Conservation (phyloP, 306 rosid genomes). For the Citrullus mucosospermus region DNA sequence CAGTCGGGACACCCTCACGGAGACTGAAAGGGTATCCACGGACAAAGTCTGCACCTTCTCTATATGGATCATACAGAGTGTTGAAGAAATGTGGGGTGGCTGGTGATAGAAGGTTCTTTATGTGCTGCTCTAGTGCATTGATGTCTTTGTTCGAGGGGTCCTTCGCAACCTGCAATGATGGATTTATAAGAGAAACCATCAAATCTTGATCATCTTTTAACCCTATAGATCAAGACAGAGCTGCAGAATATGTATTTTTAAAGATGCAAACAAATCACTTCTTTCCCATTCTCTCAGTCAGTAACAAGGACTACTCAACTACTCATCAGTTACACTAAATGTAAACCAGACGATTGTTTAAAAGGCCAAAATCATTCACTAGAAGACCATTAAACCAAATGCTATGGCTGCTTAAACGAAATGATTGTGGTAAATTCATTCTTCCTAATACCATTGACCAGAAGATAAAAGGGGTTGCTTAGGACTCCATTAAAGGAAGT, state of each 20-base stretch:
- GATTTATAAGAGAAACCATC: background rate
- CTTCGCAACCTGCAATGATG: conserved; percentile 26
- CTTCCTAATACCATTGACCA: background rate
- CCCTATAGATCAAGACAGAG: background rate
- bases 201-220: background rate
- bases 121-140: conserved; percentile 34
- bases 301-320: background rate
- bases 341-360: background rate
- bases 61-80: conserved; percentile 21
- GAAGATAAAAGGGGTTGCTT: background rate
- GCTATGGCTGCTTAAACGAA: background rate
- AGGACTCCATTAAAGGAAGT: background rate
- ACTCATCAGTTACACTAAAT: background rate
- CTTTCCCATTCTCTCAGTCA: background rate
- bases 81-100: conserved; percentile 33
- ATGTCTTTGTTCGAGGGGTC: conserved; percentile 29
- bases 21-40: conserved; percentile 66
- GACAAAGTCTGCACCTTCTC: conserved; percentile 57
- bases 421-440: background rate
- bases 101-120: conserved; percentile 26
- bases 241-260: background rate
- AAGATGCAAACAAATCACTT: background rate
- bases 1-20: conserved; percentile 57
- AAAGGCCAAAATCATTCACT: background rate
- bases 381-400: background rate